These are phyloP conservation scores for Epichloe glyceriae DNA, from an alignment of 2,329 filamentous ascomycete species.

Conservation along the genomic window DNA sequence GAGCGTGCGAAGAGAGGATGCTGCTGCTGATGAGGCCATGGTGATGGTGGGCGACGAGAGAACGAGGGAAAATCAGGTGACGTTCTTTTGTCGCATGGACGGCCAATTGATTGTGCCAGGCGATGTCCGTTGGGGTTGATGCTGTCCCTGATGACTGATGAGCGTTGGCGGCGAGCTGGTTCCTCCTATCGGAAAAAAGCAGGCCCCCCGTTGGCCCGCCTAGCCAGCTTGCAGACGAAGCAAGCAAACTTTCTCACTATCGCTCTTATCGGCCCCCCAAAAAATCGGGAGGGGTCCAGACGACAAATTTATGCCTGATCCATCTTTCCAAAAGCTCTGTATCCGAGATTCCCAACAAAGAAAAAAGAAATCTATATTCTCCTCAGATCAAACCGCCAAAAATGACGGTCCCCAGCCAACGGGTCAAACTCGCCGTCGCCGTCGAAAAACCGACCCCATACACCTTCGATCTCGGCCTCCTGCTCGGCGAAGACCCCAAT, in stretches of 20 bases:
- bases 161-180: no score
- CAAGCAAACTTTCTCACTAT: background rate
- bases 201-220: no score
- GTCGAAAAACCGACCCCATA: constrained; percentile 80
- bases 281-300: background rate
- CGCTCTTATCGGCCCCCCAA: background rate
- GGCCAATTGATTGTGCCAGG: constrained; percentile 19
- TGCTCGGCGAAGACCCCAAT: constrained; percentile 79
- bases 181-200: no score
- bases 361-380: background rate
- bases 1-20: constrained; percentile 28
- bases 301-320: background rate
- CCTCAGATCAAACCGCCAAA: background rate
- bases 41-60: background rate
- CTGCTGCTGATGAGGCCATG: constrained; percentile 7
- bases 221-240: no score
- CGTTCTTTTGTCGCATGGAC: constrained; percentile 8
- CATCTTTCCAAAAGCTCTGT: background rate
- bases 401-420: constrained; percentile 25
- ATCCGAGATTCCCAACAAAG: background rate
- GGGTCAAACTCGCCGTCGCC: constrained; percentile 44
- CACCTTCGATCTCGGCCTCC: constrained; percentile 82
- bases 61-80: background rate
- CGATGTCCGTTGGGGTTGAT: background rate
- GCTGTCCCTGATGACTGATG: no score